Evolutionary conservation across 768 basidiomycete species (phyloP).

Genomic region (Leccinum arenicola): DNA sequence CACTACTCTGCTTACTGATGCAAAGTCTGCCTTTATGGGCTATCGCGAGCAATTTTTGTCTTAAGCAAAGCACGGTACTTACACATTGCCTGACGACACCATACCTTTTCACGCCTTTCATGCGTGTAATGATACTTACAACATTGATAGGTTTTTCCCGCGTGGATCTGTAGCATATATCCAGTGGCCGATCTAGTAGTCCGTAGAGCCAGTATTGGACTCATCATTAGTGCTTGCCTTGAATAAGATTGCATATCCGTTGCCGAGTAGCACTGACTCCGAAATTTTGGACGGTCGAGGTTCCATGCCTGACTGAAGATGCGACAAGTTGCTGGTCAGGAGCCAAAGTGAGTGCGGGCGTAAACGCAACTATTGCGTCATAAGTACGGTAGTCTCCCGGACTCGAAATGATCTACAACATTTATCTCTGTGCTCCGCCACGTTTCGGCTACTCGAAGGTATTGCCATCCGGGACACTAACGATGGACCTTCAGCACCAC

Average conservation of each 20-base stretch:
- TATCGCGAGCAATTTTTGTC: conserved; percentile 8
- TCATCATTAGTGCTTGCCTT: background rate
- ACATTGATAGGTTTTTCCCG: no score
- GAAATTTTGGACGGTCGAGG: background rate
- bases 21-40: conserved; percentile 19
- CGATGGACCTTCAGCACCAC: no score
- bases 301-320: background rate
- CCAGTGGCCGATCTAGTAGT: background rate
- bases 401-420: background rate
- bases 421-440: no score
- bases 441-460: no score
- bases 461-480: no score
- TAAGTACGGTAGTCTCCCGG: background rate
- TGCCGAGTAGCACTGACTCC: background rate
- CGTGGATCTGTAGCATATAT: background rate
- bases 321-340: no score
- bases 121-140: background rate
- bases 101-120: background rate
- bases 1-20: conserved; percentile 17
- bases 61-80: background rate
- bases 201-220: background rate
- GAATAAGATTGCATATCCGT: background rate
- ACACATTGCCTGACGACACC: background rate
- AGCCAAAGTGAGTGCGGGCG: no score
- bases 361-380: background rate